phyloP scores from a whole-genome alignment of 176 grass and related monocot genomes.

The Pontederia paniculata region DNA sequence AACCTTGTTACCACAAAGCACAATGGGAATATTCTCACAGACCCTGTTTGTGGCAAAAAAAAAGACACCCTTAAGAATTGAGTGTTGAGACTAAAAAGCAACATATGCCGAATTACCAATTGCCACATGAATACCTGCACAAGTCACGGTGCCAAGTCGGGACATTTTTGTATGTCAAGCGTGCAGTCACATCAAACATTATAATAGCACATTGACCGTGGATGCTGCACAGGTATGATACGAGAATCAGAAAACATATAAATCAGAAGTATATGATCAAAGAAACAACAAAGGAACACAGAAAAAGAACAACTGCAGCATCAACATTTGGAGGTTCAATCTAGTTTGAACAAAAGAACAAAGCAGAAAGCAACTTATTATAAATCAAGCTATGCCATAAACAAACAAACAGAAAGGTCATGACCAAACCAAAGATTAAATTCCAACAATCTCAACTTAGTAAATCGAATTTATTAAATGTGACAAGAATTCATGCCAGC shows the following conservation, averaged over 20 bases:
- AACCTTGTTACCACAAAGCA: constrained; percentile 75
- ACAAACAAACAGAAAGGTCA: too few relatives aligned
- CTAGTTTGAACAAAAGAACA: too few relatives aligned
- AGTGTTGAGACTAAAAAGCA: not conserved
- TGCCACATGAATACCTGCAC: constrained; percentile 39
- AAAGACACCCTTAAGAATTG: too few relatives aligned
- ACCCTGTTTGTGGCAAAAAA: constrained; percentile 30
- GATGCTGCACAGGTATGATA: constrained; percentile 27
- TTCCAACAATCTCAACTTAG: too few relatives aligned
- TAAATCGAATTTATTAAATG: too few relatives aligned
- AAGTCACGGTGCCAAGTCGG: constrained; percentile 85
- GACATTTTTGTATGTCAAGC: constrained; percentile 80
- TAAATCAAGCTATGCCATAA: too few relatives aligned
- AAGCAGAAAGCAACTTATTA: too few relatives aligned
- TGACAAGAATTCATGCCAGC: too few relatives aligned
- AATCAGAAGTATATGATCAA: not conserved
- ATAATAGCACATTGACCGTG: constrained; percentile 81
- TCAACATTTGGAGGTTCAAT: too few relatives aligned
- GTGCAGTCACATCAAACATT: constrained; percentile 89
- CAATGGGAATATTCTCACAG: constrained; percentile 87
- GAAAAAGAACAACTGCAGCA: not conserved
- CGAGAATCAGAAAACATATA: not conserved
- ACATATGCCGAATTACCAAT: not conserved
- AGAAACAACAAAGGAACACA: not conserved
- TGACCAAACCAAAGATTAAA: too few relatives aligned